Base-by-base conservation (phyloP, 495 filamentous ascomycete species). In the Cercophora newfieldiana region DNA sequence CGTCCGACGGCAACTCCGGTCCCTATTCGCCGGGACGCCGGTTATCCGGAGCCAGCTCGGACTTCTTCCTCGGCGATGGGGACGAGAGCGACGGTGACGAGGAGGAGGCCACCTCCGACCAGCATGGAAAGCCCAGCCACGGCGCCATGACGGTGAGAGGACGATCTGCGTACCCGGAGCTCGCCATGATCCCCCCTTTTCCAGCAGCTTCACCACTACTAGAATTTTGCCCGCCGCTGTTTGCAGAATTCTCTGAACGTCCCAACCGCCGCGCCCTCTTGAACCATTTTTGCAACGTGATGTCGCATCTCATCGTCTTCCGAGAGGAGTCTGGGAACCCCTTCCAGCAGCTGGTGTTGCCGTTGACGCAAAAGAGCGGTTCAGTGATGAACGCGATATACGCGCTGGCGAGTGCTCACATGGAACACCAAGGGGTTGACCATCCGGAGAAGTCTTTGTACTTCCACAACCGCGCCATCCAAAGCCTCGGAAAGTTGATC, bases 241-340 rank as follows among this genome's bases (percentile, higher is more conserved):
- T 85, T 64, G 78, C 78, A 21, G 86, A 88, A 65, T 87, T 87
- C 72, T 80, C 83, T 29, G 76, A 80, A 22, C 82, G 77, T 31
- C 80, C 78, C 31, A 86, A 85, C 66, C 81, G 84, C 30, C 77
- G 86, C 47, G 82, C 78, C 22, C 73, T 88, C 28, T 77, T 89
- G 25, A 84, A 87, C 68, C 85, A 89, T 72, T 88, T 88, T 68
- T 86, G 85, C 76, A 86, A 86, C 65, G 83, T 88, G 25, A 67
- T 88, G 47, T 87, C 85, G 8, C 86, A 87, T 72, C 75, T 87
- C 31, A 87, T 89, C 31, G 86, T 88, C 7, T 86, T 89, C 62
- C 82, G 86, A 48, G 86, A 89, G 64, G 85, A 88, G 64, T 80
- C 81, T 0, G 86, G 85, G 49, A 89, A 89, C 60, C 85, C 86